Evolutionary conservation across 352 stramenopile genomes (phyloP).

Genomic region (Phytophthora pinifolia): DNA sequence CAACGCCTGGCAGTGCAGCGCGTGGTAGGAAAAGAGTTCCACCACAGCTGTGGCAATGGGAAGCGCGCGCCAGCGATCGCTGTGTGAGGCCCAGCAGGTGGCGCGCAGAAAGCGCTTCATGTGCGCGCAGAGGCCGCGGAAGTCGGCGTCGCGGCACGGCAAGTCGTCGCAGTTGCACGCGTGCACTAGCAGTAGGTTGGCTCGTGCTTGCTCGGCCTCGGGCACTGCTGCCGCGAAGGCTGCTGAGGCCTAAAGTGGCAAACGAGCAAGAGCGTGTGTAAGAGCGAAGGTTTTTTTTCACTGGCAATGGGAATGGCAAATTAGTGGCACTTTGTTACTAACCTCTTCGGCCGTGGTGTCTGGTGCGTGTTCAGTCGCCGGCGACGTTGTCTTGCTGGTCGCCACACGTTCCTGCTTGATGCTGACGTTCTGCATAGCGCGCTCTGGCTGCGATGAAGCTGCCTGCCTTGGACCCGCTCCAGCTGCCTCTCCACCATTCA

Average conservation of each 20-base stretch:
- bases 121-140: slow-evolving; percentile 41
- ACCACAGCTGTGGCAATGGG: slow-evolving; percentile 28
- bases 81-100: slow-evolving; percentile 63
- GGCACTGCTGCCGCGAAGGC: slow-evolving; percentile 13
- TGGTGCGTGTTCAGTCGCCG: background rate
- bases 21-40: slow-evolving; percentile 60
- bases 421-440: slow-evolving; percentile 10
- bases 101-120: slow-evolving; percentile 69
- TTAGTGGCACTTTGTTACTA: background rate
- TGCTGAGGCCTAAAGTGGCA: slow-evolving; percentile 8
- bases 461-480: too few species aligned
- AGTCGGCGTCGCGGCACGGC: slow-evolving; percentile 34
- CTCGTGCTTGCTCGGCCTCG: slow-evolving; percentile 18
- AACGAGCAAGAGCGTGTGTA: background rate
- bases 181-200: slow-evolving; percentile 54
- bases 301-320: background rate
- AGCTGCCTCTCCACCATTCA: too few species aligned
- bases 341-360: slow-evolving; percentile 8
- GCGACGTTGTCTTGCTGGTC: background rate
- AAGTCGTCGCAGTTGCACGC: slow-evolving; percentile 53
- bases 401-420: slow-evolving; percentile 21
- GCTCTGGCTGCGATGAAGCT: too few species aligned
- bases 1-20: slow-evolving; percentile 38
- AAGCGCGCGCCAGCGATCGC: slow-evolving; percentile 42
- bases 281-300: too few species aligned